Evolutionary conservation across 768 basidiomycete species (phyloP), one percentile per base, ranked within the genome.

Genomic region (Hemileccinum impolitum): DNA sequence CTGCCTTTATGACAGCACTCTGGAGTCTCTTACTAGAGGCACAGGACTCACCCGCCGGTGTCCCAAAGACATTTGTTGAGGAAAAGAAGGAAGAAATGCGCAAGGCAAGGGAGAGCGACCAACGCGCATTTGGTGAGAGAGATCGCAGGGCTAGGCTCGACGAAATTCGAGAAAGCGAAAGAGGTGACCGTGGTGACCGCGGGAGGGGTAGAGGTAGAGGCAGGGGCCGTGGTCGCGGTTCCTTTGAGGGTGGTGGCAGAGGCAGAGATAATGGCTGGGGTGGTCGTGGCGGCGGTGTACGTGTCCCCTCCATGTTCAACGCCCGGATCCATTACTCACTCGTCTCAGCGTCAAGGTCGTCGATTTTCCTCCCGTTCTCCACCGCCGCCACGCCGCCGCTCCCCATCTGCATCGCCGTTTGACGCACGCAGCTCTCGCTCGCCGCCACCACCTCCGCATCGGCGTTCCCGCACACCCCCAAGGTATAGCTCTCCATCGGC

Each of bases 21-120:
- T 99, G 96, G 96, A 82, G 76, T 21, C 75, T 98, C 6, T 75
- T 99, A n/a, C 73, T 98, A 4, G 94, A 95, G 57, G 96, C 96
- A 3, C 95, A 98, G 67, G 77, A 78, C 28, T 89, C 90, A 26
- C 79, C 87, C 2, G 87, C 90, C 10, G 94, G 94, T 51, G 89
- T 99, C 0, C 96, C 96, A 8, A 80, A 81, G 11, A 87, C 87
- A 11, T 90, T 95, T 61, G 80, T 96, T 3, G 92, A 96, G 57
- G 84, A 87, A 66, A 94, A 95, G 71, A 96, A 96, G 66, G 81
- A 82, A 59, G 93, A 95, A 65, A 84, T 95, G 79, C 76, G 88
- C n/a, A 76, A 75, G 48, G 82, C 80, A 18, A 73, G 78, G 40
- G 80, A 82, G 51, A 77, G 71, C 31, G 87, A 90, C 58, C 75